A percentile compares a stretch with the other conserved stretches of the same genome.
Evolutionary conservation across 2,329 filamentous ascomycete species (phyloP).

Genomic region (Coleophoma eucalyptorum): DNA sequence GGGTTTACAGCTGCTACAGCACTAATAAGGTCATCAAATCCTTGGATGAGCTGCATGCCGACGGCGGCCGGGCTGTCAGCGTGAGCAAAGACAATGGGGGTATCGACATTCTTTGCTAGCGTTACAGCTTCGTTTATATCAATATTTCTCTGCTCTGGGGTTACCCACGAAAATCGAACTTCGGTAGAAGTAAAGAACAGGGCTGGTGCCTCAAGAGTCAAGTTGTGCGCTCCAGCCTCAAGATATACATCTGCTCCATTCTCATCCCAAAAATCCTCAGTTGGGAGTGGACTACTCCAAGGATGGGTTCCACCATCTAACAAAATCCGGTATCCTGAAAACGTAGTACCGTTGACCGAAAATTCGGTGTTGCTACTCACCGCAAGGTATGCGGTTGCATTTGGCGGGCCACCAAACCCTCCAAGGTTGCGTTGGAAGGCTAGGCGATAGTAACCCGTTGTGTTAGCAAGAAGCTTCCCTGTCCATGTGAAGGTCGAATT

Average conservation of each 20-base stretch:
- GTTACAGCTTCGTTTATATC: not conserved
- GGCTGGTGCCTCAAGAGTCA: not conserved
- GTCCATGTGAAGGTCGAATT: not conserved
- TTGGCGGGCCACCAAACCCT: not conserved
- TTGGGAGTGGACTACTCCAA: not conserved
- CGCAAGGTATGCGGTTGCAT: not conserved
- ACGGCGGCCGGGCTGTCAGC: not conserved
- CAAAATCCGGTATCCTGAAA: not conserved
- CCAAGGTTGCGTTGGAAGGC: not conserved
- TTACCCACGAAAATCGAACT: not conserved
- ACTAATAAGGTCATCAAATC: not conserved
- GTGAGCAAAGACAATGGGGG: not conserved
- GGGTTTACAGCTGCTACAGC: not conserved
- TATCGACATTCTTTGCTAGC: not conserved
- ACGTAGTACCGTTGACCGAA: not conserved
- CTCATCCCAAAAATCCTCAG: not conserved
- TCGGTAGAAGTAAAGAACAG: not conserved
- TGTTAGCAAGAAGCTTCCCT: not conserved
- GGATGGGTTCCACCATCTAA: not conserved
- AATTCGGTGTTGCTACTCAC: not conserved
- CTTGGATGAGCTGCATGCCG: not conserved
- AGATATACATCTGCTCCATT: not conserved
- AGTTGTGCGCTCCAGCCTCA: not conserved
- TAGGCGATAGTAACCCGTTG: not conserved
- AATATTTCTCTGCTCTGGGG: not conserved